These are phyloP conservation scores for Solidago caesia DNA, from an alignment of 129 eudicot genomes.

Conservation along the genomic window DNA sequence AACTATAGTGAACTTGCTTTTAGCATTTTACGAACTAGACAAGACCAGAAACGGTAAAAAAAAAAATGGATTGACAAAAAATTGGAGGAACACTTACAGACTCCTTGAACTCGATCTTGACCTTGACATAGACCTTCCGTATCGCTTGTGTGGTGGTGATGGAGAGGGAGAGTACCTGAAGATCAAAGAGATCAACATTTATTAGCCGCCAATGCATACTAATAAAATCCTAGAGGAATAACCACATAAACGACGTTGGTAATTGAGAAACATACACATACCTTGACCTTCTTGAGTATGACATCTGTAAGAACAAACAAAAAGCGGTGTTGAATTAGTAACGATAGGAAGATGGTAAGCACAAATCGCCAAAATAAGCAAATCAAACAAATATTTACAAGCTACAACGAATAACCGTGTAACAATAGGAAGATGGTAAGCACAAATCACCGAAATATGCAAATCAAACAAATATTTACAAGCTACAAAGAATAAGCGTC, in stretches of 20 bases:
- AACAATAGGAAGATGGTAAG: too few species aligned
- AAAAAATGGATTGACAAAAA: background rate
- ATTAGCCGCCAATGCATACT: background rate
- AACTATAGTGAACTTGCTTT: background rate
- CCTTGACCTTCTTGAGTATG: conserved; percentile 69
- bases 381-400: too few species aligned
- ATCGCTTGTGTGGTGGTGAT: conserved; percentile 64
- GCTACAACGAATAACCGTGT: too few species aligned
- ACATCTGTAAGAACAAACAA: conserved; percentile 54
- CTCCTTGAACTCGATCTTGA: conserved; percentile 63
- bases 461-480: too few species aligned
- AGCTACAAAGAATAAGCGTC: too few species aligned
- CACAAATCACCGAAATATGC: too few species aligned
- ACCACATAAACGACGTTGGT: background rate
- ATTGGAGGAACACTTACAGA: conserved; percentile 37
- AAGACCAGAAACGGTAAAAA: background rate
- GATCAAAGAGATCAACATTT: background rate
- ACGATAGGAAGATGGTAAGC: background rate
- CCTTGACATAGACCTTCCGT: conserved; percentile 55
- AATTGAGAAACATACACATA: conserved; percentile 15
- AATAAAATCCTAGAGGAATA: background rate
- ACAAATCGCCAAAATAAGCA: too few species aligned
- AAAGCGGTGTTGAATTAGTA: conserved; percentile 3
- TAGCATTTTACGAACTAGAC: too few species aligned
- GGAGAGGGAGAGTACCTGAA: conserved; percentile 58